phyloP scores from a whole-genome alignment of 1,284 basidiomycete species.

The Xerocomus nothofagi region DNA sequence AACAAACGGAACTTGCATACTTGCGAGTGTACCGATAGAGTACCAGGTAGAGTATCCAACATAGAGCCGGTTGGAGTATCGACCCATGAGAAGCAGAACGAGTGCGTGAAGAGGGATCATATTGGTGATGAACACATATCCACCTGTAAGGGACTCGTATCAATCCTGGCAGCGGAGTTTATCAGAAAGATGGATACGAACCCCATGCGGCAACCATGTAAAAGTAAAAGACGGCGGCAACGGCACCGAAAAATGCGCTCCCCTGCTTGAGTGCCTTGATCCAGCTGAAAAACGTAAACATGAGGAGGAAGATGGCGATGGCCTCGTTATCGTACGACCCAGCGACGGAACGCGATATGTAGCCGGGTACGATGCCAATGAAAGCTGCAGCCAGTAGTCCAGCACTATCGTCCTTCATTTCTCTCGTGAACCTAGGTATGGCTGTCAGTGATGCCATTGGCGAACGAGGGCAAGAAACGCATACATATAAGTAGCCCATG shows the following conservation, averaged over 20 bases:
- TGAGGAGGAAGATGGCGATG: constrained; percentile 99
- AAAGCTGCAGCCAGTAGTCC: constrained; percentile 97
- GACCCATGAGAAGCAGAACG: constrained; percentile 95
- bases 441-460: not conserved
- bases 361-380: constrained; percentile 96
- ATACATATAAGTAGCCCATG: constrained; percentile 95
- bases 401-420: constrained; percentile 92
- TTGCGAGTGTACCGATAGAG: constrained; percentile 92
- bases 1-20: constrained; percentile 99
- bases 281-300: constrained; percentile 99
- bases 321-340: constrained; percentile 99
- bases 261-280: constrained; percentile 96
- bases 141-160: constrained; percentile 50
- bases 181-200: constrained; percentile 35
- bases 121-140: constrained; percentile 99
- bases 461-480: constrained; percentile 25
- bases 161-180: not conserved
- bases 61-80: constrained; percentile 91
- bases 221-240: constrained; percentile 96
- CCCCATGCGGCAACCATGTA: constrained; percentile 99
- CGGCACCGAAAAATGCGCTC: constrained; percentile 87
- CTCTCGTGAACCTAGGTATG: constrained; percentile 80
- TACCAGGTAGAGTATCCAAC: constrained; percentile 98
- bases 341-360: constrained; percentile 98
- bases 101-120: constrained; percentile 98